phyloP scores from a whole-genome alignment of 2,329 filamentous ascomycete species.

The Chaetomiaceae sp. region DNA sequence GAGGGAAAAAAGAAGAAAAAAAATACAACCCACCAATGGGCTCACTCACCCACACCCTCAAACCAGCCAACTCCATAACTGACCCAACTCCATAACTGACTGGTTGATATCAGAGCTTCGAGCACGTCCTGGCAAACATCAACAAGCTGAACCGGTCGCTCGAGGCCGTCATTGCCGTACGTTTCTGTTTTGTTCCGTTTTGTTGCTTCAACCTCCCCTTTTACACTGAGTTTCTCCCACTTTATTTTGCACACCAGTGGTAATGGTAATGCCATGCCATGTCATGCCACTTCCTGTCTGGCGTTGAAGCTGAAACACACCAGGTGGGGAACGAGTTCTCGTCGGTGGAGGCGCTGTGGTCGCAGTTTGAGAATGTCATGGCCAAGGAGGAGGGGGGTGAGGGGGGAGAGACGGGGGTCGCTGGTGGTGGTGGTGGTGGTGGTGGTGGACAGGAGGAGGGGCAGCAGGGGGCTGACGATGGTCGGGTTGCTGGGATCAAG shows the following conservation, averaged over 20 bases:
- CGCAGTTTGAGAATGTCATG: slow-evolving; percentile 96
- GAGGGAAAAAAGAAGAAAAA: too few relatives aligned
- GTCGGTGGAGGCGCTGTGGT: slow-evolving; percentile 96
- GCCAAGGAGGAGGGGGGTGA: slow-evolving; percentile 52
- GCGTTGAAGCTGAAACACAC: not conserved
- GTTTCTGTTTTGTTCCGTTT: slow-evolving; percentile 24
- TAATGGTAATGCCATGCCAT: too few relatives aligned
- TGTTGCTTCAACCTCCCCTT: not conserved
- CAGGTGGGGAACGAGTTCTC: slow-evolving; percentile 93
- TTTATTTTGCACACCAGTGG: too few relatives aligned
- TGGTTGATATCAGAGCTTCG: slow-evolving; percentile 54
- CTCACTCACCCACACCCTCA: too few relatives aligned
- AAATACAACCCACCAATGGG: too few relatives aligned
- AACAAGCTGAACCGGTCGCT: slow-evolving; percentile 91
- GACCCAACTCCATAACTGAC: not conserved
- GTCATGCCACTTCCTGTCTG: too few relatives aligned
- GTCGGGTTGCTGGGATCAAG: too few relatives aligned
- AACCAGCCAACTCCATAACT: not conserved
- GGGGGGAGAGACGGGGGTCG: slow-evolving; percentile 16
- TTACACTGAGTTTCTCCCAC: not conserved
- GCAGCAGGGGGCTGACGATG: slow-evolving; percentile 29
- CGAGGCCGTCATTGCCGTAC: slow-evolving; percentile 82
- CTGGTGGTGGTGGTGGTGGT: too few relatives aligned
- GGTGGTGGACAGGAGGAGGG: slow-evolving; percentile 25
- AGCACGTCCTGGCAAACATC: slow-evolving; percentile 90